phyloP scores from a whole-genome alignment of 306 rosid species.

The Mucuna pruriens region DNA sequence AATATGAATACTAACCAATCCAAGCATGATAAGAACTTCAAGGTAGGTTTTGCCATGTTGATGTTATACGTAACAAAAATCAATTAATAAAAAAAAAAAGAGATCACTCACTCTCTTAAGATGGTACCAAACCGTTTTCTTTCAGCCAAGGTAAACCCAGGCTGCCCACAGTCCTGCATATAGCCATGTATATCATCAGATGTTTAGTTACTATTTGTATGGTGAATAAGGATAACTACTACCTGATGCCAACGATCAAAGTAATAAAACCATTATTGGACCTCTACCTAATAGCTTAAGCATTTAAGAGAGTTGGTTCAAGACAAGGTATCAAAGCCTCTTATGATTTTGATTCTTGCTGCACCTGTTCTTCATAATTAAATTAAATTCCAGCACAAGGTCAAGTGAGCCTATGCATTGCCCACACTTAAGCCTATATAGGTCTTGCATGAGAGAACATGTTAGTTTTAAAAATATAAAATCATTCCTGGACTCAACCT shows the following conservation, averaged over 20 bases:
- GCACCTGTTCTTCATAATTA: neutral
- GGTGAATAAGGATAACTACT: slow-evolving; percentile 10
- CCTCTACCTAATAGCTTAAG: slow-evolving; percentile 25
- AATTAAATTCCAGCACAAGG: neutral
- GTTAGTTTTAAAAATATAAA: slow-evolving; percentile 1
- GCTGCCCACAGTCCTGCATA: slow-evolving; percentile 93
- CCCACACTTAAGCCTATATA: neutral
- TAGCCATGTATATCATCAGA: slow-evolving; percentile 26
- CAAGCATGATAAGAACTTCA: slow-evolving; percentile 2
- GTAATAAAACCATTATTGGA: neutral
- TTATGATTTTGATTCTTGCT: neutral
- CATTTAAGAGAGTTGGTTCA: neutral
- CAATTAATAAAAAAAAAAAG: slow-evolving; percentile 6
- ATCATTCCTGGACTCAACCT: neutral
- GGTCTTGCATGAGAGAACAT: neutral
- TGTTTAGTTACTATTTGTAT: slow-evolving; percentile 17
- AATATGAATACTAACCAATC: slow-evolving; percentile 2
- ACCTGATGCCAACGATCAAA: neutral
- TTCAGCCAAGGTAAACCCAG: slow-evolving; percentile 92
- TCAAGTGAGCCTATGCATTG: neutral
- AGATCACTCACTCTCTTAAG: slow-evolving; percentile 75
- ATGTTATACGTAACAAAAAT: slow-evolving; percentile 20
- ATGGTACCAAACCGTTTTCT: slow-evolving; percentile 81
- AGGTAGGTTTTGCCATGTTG: slow-evolving; percentile 22
- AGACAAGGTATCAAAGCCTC: slow-evolving; percentile 13